These are phyloP conservation scores for Aspergillus clavatus DNA, from an alignment of 2,329 filamentous ascomycete genomes.

Conservation along the genomic window DNA sequence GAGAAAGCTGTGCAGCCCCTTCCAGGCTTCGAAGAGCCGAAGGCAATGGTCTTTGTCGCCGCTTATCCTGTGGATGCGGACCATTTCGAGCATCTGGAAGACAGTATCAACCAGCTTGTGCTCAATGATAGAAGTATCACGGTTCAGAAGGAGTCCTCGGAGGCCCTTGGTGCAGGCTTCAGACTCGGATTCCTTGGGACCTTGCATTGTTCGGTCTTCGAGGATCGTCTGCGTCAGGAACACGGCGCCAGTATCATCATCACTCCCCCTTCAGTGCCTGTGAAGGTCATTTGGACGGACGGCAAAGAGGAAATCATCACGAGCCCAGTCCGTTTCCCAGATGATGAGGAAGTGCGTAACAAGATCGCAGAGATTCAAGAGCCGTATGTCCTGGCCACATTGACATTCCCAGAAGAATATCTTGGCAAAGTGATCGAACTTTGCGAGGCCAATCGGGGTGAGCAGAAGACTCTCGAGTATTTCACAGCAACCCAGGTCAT, in stretches of 20 bases:
- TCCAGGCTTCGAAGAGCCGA: conserved; percentile 92
- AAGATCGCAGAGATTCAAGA: conserved; percentile 62
- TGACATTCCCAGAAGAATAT: conserved; percentile 91
- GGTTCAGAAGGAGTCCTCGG: conserved; percentile 87
- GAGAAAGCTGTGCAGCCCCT: conserved; percentile 74
- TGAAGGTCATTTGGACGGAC: conserved; percentile 73
- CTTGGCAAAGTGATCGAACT: conserved; percentile 91
- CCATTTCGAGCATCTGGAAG: conserved; percentile 80
- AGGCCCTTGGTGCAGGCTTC: conserved; percentile 91
- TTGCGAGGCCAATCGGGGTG: conserved; percentile 82
- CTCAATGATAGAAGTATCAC: conserved; percentile 95
- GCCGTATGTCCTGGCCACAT: conserved; percentile 73
- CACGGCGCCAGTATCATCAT: conserved; percentile 95
- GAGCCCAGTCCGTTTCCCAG: conserved; percentile 85
- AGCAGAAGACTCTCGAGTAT: conserved; percentile 82
- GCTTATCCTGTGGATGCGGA: conserved; percentile 90
- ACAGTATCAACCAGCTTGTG: conserved; percentile 89
- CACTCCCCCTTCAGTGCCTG: conserved; percentile 90
- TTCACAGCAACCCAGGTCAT: conserved; percentile 92
- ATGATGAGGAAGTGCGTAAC: conserved; percentile 55
- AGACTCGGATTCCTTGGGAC: conserved; percentile 93
- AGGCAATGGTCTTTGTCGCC: conserved; percentile 98
- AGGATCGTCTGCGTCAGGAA: conserved; percentile 89
- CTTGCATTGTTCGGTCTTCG: conserved; percentile 96
- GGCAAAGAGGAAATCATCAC: conserved; percentile 74